Conservation (phyloP, 257 asterid species). For the Solanum virginianum region DNA sequence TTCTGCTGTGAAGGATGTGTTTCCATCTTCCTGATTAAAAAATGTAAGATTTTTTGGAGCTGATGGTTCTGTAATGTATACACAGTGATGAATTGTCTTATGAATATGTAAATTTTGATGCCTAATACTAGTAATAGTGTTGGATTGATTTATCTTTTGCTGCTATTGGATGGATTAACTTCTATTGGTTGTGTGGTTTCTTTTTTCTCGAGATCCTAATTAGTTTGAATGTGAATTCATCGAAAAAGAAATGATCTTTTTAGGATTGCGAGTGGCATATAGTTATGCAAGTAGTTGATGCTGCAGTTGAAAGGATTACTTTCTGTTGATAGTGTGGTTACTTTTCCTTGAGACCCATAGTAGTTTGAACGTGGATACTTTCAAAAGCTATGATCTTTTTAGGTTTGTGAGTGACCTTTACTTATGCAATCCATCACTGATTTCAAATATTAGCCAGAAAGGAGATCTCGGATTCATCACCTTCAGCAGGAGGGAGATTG, state of each 20-base stretch:
- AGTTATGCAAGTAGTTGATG: not conserved
- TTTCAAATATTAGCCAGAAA: not conserved
- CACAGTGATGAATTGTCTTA: not conserved
- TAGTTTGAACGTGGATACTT: not conserved
- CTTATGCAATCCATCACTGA: not conserved
- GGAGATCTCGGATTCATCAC: not conserved
- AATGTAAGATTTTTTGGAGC: not conserved
- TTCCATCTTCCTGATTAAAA: conserved; percentile 47
- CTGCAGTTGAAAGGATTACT: not conserved
- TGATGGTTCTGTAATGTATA: not conserved
- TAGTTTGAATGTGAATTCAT: not conserved
- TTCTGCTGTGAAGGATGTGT: conserved; percentile 92
- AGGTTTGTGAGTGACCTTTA: not conserved
- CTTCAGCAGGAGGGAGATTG: not conserved
- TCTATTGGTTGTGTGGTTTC: not conserved
- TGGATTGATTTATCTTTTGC: not conserved
- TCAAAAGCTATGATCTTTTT: not conserved
- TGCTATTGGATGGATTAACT: not conserved
- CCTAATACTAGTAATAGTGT: not conserved
- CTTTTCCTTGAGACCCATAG: not conserved
- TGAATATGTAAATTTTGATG: not conserved
- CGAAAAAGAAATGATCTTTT: not conserved
- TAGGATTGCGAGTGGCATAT: not conserved
- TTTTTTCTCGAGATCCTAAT: not conserved
- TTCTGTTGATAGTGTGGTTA: not conserved